Evolutionary conservation across 495 filamentous ascomycete genomes (phyloP), one percentile per base, ranked within the genome.

Genomic region (Physcia stellaris): DNA sequence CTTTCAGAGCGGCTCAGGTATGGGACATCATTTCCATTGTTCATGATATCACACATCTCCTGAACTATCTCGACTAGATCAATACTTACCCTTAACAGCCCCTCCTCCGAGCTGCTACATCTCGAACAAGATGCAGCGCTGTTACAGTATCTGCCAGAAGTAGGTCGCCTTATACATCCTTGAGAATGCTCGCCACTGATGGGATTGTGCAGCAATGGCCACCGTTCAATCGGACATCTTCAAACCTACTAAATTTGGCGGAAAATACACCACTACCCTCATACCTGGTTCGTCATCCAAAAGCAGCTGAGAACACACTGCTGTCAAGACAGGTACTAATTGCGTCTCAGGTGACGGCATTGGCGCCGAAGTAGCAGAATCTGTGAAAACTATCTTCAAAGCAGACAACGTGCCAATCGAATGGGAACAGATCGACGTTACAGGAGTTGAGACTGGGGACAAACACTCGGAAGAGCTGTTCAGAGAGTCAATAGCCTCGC

Each of bases 381-480:
- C 86, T 32, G 87, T 98, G 47, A 94, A 94, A 74, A 90, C 86
- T 33, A 81, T 98, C 59, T 98, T 95, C 77, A 98, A 95, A 75
- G 86, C 86, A 55, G 88, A 96, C 69, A 96, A 93, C 58, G 92
- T 98, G 31, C 90, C 90, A 47, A 79, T 98, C 41, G 85, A 92
- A 58, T 98, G 90, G 90, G 90, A 98, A 61, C 92, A 96, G 64
- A 75, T 98, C 44, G 88, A 96, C 55, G 86, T 94, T 16, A 88
- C 83, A 24, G 90, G 90, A 62, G 74, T 96, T 22, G 84, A 86
- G 54, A 77, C 79, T 21, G 83, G 87, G 40, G 70, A 78, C 56
- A 84, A 83, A 59, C 80, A 92, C 61, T 83, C 85, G 21, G 92
- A 94, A 64, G 83, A 88, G 54, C 78, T 93, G 39, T 95, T 96